A percentile compares a stretch with the other conserved stretches of the same genome.
Evolutionary conservation across 495 filamentous ascomycete species (phyloP).

Genomic region (Neurospora sp.): DNA sequence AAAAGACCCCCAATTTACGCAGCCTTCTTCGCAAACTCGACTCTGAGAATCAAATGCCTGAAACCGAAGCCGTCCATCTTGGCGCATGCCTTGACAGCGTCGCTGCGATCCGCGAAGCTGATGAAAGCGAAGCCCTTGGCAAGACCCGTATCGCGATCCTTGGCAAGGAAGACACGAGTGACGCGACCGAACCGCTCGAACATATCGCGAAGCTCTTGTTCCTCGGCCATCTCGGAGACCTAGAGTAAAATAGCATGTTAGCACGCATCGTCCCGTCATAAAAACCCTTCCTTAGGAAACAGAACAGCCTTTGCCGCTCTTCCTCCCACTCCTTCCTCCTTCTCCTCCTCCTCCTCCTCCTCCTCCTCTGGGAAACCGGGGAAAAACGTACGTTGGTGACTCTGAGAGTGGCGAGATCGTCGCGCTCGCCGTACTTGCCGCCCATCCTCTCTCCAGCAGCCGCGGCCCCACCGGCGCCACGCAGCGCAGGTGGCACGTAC

Average conservation of each 20-base stretch:
- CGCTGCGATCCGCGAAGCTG: slow-evolving; percentile 78
- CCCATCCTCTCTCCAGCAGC: slow-evolving; percentile 78
- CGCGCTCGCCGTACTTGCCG: slow-evolving; percentile 79
- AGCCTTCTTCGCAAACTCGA: slow-evolving; percentile 85
- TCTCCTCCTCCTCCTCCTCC: background rate
- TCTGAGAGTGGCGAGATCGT: slow-evolving; percentile 89
- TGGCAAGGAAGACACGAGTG: slow-evolving; percentile 92
- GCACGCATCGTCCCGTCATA: slow-evolving; percentile 1
- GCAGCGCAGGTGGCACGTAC: slow-evolving; percentile 88
- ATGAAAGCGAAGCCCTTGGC: slow-evolving; percentile 99
- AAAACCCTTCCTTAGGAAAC: background rate
- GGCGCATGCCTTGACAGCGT: slow-evolving; percentile 84
- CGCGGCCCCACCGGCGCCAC: slow-evolving; percentile 54
- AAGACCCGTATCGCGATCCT: slow-evolving; percentile 86
- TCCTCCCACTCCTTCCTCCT: background rate
- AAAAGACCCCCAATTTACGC: slow-evolving; percentile 15
- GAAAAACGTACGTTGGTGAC: slow-evolving; percentile 81
- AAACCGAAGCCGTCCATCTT: slow-evolving; percentile 98
- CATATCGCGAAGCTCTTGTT: slow-evolving; percentile 87
- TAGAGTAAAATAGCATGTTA: slow-evolving; percentile 24
- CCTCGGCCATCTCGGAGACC: slow-evolving; percentile 96
- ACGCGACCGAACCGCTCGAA: slow-evolving; percentile 96
- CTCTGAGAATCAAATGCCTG: slow-evolving; percentile 79
- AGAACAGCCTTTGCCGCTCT: background rate
- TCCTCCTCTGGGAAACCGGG: background rate